These are phyloP conservation scores for Debaryomyces coudertii DNA, from an alignment of 1,139 yeast genomes.

Conservation along the genomic window DNA sequence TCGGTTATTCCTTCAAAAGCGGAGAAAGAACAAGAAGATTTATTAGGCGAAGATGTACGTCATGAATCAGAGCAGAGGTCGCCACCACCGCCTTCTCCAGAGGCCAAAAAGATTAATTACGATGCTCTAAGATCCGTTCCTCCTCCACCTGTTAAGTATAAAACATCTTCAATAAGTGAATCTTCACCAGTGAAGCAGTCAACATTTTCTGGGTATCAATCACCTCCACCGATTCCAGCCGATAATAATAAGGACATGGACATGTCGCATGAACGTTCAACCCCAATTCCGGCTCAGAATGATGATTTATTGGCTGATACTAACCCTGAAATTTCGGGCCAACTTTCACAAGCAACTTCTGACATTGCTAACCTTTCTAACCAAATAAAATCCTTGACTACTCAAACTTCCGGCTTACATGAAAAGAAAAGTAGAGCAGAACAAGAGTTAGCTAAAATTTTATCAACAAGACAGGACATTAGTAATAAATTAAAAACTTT, in stretches of 20 bases:
- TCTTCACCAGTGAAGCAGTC: conserved; percentile 1
- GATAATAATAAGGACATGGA: neutral
- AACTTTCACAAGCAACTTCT: conserved; percentile 76
- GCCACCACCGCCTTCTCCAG: conserved; percentile 15
- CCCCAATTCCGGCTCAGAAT: conserved; percentile 23
- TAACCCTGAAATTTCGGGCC: conserved; percentile 58
- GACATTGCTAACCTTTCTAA: conserved; percentile 87
- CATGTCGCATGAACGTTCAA: conserved; percentile 7
- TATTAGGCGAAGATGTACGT: conserved; percentile 12
- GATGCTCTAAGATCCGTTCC: conserved; percentile 54
- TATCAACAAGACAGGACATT: conserved; percentile 68
- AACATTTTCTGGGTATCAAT: conserved; percentile 11
- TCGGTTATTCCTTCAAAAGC: conserved; percentile 19
- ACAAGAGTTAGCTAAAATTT: conserved; percentile 68
- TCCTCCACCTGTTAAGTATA: conserved; percentile 42
- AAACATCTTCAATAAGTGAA: conserved; percentile 8
- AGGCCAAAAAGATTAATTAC: conserved; percentile 37
- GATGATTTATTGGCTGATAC: conserved; percentile 60
- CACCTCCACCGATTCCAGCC: conserved; percentile 7
- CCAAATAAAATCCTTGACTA: conserved; percentile 76
- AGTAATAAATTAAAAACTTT: conserved; percentile 68
- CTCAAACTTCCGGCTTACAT: conserved; percentile 71
- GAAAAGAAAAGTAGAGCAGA: conserved; percentile 77
- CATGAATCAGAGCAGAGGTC: conserved; percentile 8
- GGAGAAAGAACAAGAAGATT: conserved; percentile 24